phyloP scores from a whole-genome alignment of 306 rosid species.

The Glycine soja region DNA sequence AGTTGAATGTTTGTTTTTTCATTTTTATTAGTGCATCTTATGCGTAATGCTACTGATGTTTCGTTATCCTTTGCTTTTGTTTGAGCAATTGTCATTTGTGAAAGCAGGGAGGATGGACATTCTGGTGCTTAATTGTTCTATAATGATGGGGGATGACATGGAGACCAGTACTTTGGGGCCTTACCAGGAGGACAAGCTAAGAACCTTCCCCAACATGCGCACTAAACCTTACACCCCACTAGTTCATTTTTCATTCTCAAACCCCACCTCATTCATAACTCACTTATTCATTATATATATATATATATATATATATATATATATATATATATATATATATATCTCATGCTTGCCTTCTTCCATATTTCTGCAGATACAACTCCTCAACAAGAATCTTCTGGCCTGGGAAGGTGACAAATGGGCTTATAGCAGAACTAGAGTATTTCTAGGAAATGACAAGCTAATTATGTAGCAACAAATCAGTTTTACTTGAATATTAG shows the following conservation, averaged over 20 bases:
- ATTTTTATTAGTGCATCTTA: constrained; percentile 31
- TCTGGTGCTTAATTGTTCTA: constrained; percentile 40
- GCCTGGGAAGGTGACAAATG: constrained; percentile 60
- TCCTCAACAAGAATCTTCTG: too few relatives aligned
- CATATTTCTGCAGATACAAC: too few relatives aligned
- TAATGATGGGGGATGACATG: constrained; percentile 73
- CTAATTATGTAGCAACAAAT: constrained; percentile 45
- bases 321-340: too few relatives aligned
- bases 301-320: too few relatives aligned
- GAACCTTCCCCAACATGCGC: constrained; percentile 94
- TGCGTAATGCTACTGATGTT: neutral
- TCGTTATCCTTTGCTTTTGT: constrained; percentile 1
- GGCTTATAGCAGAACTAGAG: constrained; percentile 80
- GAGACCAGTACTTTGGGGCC: constrained; percentile 72
- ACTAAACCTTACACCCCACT: constrained; percentile 82
- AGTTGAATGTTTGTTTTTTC: constrained; percentile 19
- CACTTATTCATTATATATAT: too few relatives aligned
- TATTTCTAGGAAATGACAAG: neutral
- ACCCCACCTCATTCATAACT: too few relatives aligned
- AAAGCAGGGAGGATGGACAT: constrained; percentile 1
- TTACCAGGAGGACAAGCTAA: constrained; percentile 78
- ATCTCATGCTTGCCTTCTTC: too few relatives aligned
- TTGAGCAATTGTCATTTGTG: constrained; percentile 36
- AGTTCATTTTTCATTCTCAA: constrained; percentile 45
- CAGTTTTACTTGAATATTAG: constrained; percentile 43